A percentile compares a stretch with the other conserved stretches of the same genome.
Conservation (phyloP, 2,329 filamentous ascomycete genomes). For the Xylaria sp. region DNA sequence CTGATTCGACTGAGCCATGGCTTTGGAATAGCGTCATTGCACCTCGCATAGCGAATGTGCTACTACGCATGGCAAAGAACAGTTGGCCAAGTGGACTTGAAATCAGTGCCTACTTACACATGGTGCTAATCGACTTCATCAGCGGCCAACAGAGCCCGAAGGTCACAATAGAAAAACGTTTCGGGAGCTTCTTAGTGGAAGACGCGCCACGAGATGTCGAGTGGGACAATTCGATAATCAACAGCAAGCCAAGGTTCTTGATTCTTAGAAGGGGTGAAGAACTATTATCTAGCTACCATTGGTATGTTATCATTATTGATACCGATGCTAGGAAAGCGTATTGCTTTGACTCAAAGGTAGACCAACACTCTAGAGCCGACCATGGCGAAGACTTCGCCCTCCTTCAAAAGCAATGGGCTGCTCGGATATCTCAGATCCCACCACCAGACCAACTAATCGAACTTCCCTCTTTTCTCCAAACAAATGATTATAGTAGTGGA, state of each 20-base stretch:
- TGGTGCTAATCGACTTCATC: slow-evolving; percentile 10
- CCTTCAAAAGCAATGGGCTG: slow-evolving; percentile 9
- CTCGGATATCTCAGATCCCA: slow-evolving; percentile 10
- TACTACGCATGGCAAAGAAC: slow-evolving; percentile 11
- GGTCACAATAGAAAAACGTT: slow-evolving; percentile 7
- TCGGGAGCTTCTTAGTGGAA: slow-evolving; percentile 13
- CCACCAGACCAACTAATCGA: slow-evolving; percentile 11
- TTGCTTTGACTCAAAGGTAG: slow-evolving; percentile 20
- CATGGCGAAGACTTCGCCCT: slow-evolving; percentile 10
- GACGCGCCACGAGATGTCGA: neutral
- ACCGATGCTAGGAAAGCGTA: slow-evolving; percentile 3
- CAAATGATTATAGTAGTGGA: neutral
- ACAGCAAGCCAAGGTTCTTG: slow-evolving; percentile 13
- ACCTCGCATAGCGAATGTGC: slow-evolving; percentile 23
- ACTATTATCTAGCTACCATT: neutral
- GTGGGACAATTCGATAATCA: neutral
- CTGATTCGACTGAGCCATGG: slow-evolving; percentile 8
- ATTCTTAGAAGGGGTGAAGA: slow-evolving; percentile 10
- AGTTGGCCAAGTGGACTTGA: neutral
- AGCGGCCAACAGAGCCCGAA: neutral
- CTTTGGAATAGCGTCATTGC: neutral
- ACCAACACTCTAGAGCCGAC: slow-evolving; percentile 1
- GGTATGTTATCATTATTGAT: slow-evolving; percentile 23
- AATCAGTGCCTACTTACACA: slow-evolving; percentile 22
- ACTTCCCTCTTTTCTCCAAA: slow-evolving; percentile 7